A percentile compares a stretch with the other conserved stretches of the same genome.
These are phyloP conservation scores for Neonectria hederae DNA, from an alignment of 2,329 filamentous ascomycete genomes.

Conservation along the genomic window DNA sequence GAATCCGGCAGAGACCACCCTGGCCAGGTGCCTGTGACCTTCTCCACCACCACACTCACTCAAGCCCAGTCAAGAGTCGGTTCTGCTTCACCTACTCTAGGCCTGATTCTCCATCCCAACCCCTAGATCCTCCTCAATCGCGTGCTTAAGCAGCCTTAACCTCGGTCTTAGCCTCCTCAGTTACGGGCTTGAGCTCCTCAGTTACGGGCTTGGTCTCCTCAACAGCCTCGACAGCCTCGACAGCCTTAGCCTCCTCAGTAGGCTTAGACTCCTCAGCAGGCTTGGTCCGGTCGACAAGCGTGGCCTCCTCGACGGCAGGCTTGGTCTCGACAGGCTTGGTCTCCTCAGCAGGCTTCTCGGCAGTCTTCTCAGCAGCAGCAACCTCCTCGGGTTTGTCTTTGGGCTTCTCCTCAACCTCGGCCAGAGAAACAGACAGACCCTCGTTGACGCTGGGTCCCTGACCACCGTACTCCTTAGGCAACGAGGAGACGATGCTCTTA, in stretches of 20 bases:
- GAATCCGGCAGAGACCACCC: slow-evolving; percentile 12
- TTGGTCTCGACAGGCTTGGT: slow-evolving; percentile 22
- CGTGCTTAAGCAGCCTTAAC: slow-evolving; percentile 13
- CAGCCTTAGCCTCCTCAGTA: slow-evolving; percentile 14
- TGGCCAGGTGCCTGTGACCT: neutral
- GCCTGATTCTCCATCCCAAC: neutral
- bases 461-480: slow-evolving; percentile 85
- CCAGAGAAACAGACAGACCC: slow-evolving; percentile 46
- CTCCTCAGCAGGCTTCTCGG: slow-evolving; percentile 34
- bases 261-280: slow-evolving; percentile 13
- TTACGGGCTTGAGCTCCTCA: neutral
- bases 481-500: slow-evolving; percentile 65
- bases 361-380: slow-evolving; percentile 32
- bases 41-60: slow-evolving; percentile 5
- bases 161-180: slow-evolving; percentile 17
- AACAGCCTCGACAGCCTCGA: slow-evolving; percentile 3
- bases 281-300: slow-evolving; percentile 18
- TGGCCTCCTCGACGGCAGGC: slow-evolving; percentile 9
- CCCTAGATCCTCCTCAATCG: neutral
- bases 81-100: neutral
- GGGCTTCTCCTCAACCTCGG: slow-evolving; percentile 20
- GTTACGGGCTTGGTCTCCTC: slow-evolving; percentile 7
- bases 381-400: slow-evolving; percentile 17
- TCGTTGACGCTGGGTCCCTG: slow-evolving; percentile 61
- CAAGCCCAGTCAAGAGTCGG: neutral